A percentile compares a stretch with the other conserved stretches of the same genome.
Conservation (phyloP, 768 basidiomycete genomes). For the Lentinula lateritia region DNA sequence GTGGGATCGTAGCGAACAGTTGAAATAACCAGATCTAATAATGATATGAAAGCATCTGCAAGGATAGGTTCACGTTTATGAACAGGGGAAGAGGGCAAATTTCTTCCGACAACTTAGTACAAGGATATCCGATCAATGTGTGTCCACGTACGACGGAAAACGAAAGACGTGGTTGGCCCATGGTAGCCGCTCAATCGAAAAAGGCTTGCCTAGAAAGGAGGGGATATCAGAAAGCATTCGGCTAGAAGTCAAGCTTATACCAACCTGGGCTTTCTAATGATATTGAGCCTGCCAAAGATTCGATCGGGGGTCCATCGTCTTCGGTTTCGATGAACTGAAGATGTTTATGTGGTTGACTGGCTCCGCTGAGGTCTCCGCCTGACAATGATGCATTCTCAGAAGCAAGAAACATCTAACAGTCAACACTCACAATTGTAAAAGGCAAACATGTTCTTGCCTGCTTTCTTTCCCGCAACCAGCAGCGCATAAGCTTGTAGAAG, state of each 20-base stretch:
- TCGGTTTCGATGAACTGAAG: slow-evolving; percentile 76
- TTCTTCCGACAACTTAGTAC: not conserved
- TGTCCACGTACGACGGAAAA: slow-evolving; percentile 28
- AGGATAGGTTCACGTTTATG: slow-evolving; percentile 48
- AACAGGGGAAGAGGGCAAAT: slow-evolving; percentile 27
- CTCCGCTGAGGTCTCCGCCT: slow-evolving; percentile 79
- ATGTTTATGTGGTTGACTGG: slow-evolving; percentile 89
- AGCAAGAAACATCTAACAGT: not conserved
- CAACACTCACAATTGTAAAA: slow-evolving; percentile 81
- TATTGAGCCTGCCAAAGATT: slow-evolving; percentile 54
- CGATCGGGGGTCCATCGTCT: slow-evolving; percentile 67
- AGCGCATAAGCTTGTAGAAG: slow-evolving; percentile 74
- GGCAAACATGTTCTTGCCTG: slow-evolving; percentile 59
- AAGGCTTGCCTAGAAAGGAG: slow-evolving; percentile 57
- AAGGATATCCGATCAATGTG: not conserved
- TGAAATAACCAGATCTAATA: slow-evolving; percentile 74
- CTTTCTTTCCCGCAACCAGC: slow-evolving; percentile 60
- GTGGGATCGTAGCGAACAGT: slow-evolving; percentile 63
- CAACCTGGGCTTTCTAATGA: slow-evolving; percentile 56
- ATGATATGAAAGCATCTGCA: slow-evolving; percentile 57
- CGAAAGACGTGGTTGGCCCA: slow-evolving; percentile 82
- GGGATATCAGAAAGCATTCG: not conserved
- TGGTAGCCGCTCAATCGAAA: slow-evolving; percentile 58
- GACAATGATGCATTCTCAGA: not conserved
- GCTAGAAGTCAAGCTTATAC: slow-evolving; percentile 9